phyloP scores from a whole-genome alignment of 495 filamentous ascomycete species.

The Astrocystis sublimbata region DNA sequence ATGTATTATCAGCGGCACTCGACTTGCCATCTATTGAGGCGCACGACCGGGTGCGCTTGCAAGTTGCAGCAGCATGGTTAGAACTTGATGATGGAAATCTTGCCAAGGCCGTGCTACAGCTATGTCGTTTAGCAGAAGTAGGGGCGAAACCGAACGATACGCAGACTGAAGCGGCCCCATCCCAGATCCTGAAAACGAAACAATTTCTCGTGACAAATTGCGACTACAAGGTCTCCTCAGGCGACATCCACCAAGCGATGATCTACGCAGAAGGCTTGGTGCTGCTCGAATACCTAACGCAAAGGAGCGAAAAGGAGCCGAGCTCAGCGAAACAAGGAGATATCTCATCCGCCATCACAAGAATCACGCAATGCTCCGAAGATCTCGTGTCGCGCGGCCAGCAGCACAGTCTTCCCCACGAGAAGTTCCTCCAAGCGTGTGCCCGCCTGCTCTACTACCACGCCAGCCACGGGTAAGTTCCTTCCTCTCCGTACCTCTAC shows the following conservation, averaged over 20 bases:
- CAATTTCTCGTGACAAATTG: slow-evolving; percentile 58
- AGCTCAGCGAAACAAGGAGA: slow-evolving; percentile 45
- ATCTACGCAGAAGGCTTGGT: slow-evolving; percentile 61
- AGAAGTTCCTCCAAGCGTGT: slow-evolving; percentile 66
- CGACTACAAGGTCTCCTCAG: slow-evolving; percentile 55
- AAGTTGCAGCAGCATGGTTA: slow-evolving; percentile 59
- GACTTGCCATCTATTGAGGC: slow-evolving; percentile 17
- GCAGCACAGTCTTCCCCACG: slow-evolving; percentile 38
- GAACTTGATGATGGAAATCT: slow-evolving; percentile 53
- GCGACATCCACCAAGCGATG: slow-evolving; percentile 45
- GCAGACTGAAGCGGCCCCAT: slow-evolving; percentile 18
- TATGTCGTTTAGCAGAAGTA: slow-evolving; percentile 33
- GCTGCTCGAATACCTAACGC: slow-evolving; percentile 64
- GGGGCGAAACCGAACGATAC: slow-evolving; percentile 7
- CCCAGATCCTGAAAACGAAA: slow-evolving; percentile 55
- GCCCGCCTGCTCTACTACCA: slow-evolving; percentile 71
- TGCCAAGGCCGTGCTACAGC: slow-evolving; percentile 46
- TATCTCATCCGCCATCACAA: slow-evolving; percentile 50
- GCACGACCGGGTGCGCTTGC: slow-evolving; percentile 18
- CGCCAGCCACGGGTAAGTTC: slow-evolving; percentile 51
- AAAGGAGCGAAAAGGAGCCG: slow-evolving; percentile 32
- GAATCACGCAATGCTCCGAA: slow-evolving; percentile 38
- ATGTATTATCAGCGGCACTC: slow-evolving; percentile 60
- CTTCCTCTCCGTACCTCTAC: background rate
- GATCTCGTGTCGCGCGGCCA: slow-evolving; percentile 39